phyloP scores from a whole-genome alignment of 192 early-diverging fungal species.

The Mortierella hygrophila region DNA sequence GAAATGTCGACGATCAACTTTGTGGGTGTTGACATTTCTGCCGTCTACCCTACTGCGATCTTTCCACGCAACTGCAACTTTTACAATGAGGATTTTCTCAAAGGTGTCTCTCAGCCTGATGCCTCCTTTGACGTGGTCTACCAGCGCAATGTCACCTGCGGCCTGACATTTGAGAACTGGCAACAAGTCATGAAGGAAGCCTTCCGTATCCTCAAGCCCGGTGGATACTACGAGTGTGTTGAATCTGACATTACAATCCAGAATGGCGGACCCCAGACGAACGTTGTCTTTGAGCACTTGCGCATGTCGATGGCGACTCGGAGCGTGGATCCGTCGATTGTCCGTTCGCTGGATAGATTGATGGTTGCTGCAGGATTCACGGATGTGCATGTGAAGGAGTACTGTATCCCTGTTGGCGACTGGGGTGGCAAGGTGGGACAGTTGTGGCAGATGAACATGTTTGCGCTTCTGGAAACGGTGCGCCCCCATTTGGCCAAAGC shows the following conservation, averaged over 20 bases:
- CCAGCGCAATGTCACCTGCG: slow-evolving; percentile 41
- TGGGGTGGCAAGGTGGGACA: slow-evolving; percentile 44
- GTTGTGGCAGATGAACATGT: slow-evolving; percentile 43
- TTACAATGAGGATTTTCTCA: slow-evolving; percentile 34
- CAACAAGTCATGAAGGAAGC: slow-evolving; percentile 36
- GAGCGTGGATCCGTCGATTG: slow-evolving; percentile 28
- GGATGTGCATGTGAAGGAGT: slow-evolving; percentile 37
- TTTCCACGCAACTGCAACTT: slow-evolving; percentile 55
- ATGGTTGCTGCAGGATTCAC: slow-evolving; percentile 34
- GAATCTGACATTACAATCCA: slow-evolving; percentile 37
- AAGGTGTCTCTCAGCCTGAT: slow-evolving; percentile 47
- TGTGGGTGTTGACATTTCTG: slow-evolving; percentile 49
- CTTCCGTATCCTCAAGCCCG: slow-evolving; percentile 39
- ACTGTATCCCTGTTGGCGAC: slow-evolving; percentile 27
- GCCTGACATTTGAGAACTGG: slow-evolving; percentile 46
- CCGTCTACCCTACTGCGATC: slow-evolving; percentile 52
- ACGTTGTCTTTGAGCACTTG: slow-evolving; percentile 41
- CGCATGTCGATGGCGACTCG: slow-evolving; percentile 16
- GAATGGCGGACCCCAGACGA: slow-evolving; percentile 31
- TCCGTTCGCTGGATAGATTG: slow-evolving; percentile 22
- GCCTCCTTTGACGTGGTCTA: slow-evolving; percentile 48
- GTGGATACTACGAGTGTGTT: slow-evolving; percentile 56
- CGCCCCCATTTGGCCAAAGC: slow-evolving; percentile 16
- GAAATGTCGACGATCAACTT: slow-evolving; percentile 41
- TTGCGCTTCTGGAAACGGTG: slow-evolving; percentile 26